Percentiles rank a stretch among this genome's conserved stretches.
Evolutionary conservation across 805 yeast genomes (phyloP).

Genomic region (Hanseniaspora nectarophila): DNA sequence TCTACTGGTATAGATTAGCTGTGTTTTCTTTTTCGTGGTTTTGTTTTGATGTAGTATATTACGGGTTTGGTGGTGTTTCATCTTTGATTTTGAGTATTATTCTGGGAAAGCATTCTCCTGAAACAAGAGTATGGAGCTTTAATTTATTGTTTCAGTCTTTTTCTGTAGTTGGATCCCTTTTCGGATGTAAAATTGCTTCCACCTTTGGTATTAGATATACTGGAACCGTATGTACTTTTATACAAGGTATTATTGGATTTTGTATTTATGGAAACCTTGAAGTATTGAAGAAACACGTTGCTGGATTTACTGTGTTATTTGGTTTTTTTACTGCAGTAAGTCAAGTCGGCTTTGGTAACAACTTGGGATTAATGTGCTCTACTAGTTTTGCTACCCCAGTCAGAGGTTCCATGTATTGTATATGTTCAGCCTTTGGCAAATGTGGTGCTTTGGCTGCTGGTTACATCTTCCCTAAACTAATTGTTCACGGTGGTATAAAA

Average conservation of each 20-base stretch:
- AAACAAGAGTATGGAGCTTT: slow-evolving; percentile 81
- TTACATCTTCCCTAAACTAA: slow-evolving; percentile 74
- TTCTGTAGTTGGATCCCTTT: slow-evolving; percentile 79
- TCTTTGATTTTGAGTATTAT: slow-evolving; percentile 51
- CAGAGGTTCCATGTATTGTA: slow-evolving; percentile 82
- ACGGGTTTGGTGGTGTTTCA: slow-evolving; percentile 80
- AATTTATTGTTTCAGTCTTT: slow-evolving; percentile 76
- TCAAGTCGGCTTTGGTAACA: slow-evolving; percentile 81
- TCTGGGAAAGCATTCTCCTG: slow-evolving; percentile 42
- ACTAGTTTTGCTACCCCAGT: slow-evolving; percentile 78
- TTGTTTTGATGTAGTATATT: slow-evolving; percentile 76
- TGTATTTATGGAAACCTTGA: slow-evolving; percentile 67
- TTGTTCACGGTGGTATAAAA: slow-evolving; percentile 46
- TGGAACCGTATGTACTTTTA: slow-evolving; percentile 39
- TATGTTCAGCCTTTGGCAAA: slow-evolving; percentile 86
- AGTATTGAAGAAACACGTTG: slow-evolving; percentile 48
- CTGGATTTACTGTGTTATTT: slow-evolving; percentile 70
- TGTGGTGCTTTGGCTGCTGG: slow-evolving; percentile 88
- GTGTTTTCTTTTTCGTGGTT: slow-evolving; percentile 77
- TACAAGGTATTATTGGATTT: slow-evolving; percentile 71
- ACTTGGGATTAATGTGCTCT: slow-evolving; percentile 76
- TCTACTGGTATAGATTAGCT: slow-evolving; percentile 69
- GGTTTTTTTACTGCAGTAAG: slow-evolving; percentile 83
- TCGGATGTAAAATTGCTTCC: slow-evolving; percentile 77
- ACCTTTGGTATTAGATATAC: slow-evolving; percentile 84